A percentile compares a stretch with the other conserved stretches of the same genome.
Conservation (phyloP, 768 basidiomycete species). For the Gymnopilus junonius region DNA sequence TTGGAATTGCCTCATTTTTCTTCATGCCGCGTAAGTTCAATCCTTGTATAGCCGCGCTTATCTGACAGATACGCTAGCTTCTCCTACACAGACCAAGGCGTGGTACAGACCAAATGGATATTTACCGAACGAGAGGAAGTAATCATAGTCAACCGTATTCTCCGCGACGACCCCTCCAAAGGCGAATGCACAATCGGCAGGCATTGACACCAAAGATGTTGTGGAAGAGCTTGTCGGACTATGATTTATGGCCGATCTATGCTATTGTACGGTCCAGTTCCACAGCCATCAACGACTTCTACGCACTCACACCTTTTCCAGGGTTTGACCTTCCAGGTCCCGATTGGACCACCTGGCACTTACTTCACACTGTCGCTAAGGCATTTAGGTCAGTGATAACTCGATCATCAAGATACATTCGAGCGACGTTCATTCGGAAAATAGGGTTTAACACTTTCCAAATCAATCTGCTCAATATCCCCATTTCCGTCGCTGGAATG, state of each 20-base stretch:
- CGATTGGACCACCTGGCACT: slow-evolving; percentile 57
- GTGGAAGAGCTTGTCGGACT: slow-evolving; percentile 56
- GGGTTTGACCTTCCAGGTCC: slow-evolving; percentile 39
- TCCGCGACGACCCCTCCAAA: slow-evolving; percentile 70
- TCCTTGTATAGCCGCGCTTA: background rate
- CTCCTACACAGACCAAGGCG: slow-evolving; percentile 63
- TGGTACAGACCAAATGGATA: slow-evolving; percentile 65
- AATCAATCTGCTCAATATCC: slow-evolving; percentile 66
- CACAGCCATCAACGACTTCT: slow-evolving; percentile 33
- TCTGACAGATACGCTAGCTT: background rate
- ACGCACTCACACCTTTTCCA: background rate
- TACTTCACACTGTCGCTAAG: slow-evolving; percentile 65
- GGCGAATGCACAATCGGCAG: slow-evolving; percentile 76
- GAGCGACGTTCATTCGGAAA: slow-evolving; percentile 32
- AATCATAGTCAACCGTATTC: slow-evolving; percentile 34
- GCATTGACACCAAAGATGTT: slow-evolving; percentile 54
- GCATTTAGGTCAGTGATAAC: background rate
- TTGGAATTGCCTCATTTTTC: slow-evolving; percentile 56
- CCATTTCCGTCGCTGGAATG: slow-evolving; percentile 55
- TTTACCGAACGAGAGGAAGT: slow-evolving; percentile 57
- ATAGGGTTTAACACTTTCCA: slow-evolving; percentile 67
- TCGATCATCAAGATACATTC: background rate
- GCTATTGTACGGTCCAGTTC: slow-evolving; percentile 53
- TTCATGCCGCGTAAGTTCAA: slow-evolving; percentile 54
- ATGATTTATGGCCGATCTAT: slow-evolving; percentile 70